A percentile compares a stretch with the other conserved stretches of the same genome.
phyloP scores from a whole-genome alignment of 305 asterid genomes.

The Nicotiana rustica region DNA sequence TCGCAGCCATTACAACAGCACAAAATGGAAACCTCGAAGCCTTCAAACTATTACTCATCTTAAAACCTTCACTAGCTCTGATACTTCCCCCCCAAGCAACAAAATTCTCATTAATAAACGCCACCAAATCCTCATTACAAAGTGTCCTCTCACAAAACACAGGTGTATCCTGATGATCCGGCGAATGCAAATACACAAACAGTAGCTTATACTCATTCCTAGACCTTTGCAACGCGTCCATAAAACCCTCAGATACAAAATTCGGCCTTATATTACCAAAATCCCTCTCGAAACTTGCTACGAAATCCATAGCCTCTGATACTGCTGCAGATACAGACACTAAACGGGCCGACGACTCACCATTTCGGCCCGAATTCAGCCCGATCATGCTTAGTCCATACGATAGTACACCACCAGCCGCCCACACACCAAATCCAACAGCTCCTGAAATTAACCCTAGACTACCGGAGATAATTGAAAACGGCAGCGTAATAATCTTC shows the following conservation, averaged over 20 bases:
- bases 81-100: slow-evolving; percentile 97
- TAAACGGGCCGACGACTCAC: slow-evolving; percentile 53
- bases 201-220: slow-evolving; percentile 79
- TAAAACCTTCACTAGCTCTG: slow-evolving; percentile 92
- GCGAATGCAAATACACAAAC: slow-evolving; percentile 97
- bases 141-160: slow-evolving; percentile 76
- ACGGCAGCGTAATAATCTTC: slow-evolving; percentile 82
- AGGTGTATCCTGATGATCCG: slow-evolving; percentile 89
- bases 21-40: slow-evolving; percentile 92
- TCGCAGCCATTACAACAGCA: slow-evolving; percentile 96
- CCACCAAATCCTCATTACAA: slow-evolving; percentile 70
- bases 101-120: slow-evolving; percentile 87
- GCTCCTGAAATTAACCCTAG: slow-evolving; percentile 83
- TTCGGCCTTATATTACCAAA: slow-evolving; percentile 69
- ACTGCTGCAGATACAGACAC: slow-evolving; percentile 68
- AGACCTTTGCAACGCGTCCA: slow-evolving; percentile 96
- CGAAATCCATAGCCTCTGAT: slow-evolving; percentile 77
- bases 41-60: slow-evolving; percentile 96
- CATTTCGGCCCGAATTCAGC: slow-evolving; percentile 55
- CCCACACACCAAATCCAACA: slow-evolving; percentile 88
- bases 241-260: slow-evolving; percentile 82
- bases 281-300: slow-evolving; percentile 72
- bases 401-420: slow-evolving; percentile 80
- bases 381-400: slow-evolving; percentile 77
- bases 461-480: slow-evolving; percentile 84